Base-by-base conservation (phyloP, 768 basidiomycete genomes). In the Suillus fuscotomentosus region DNA sequence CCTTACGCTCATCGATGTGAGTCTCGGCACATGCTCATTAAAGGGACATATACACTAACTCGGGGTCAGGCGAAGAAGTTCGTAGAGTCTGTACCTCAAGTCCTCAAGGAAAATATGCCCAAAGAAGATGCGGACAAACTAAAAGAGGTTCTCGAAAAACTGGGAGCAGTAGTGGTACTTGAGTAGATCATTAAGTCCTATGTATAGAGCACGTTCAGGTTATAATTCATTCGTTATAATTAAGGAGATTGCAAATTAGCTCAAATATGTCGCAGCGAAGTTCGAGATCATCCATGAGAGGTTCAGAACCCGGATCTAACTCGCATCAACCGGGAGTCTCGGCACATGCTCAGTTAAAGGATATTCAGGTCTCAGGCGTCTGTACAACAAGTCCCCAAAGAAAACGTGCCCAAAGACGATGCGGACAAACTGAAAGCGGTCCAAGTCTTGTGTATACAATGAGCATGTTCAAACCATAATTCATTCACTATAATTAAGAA, bases 41-140 rank as follows among this genome's bases (percentile, higher is more conserved):
- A 54, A 27, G 5, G 47, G 60, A 42, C 34, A 60, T 64, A 9
- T 31, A 45, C 63, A 22, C 56, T 53, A 47, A 57, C 42, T 27
- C 20, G 3, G 43, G 61, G 39, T 34, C 72, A 99, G 97, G 97
- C 97, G 31, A 99, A 99, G 86, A 99, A 97, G 79, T 97, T 99
- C 71, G 97, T 99, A 53, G 97, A 99, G 79, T 94, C 94, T 20
- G 77, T 93, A 69, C 97, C 97, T 27, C 90, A 98, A 79, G 79
- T 90, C 5, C 81, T 99, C 71, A 99, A 98, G 80, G 97, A 99
- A 80, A 93, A 93, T 76, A 73, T 97, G 64, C 83, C 93, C 27
- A 99, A 99, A 78, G 97, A 99, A 70, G 97, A 99, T 45, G 96
- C 97, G 3, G 97, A 99, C 77, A 98, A 98, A 80, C 81, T 99